A percentile compares a stretch with the other conserved stretches of the same genome.
phyloP scores from a whole-genome alignment of 2,329 filamentous ascomycete species.

The Scedosporium dehoogii region DNA sequence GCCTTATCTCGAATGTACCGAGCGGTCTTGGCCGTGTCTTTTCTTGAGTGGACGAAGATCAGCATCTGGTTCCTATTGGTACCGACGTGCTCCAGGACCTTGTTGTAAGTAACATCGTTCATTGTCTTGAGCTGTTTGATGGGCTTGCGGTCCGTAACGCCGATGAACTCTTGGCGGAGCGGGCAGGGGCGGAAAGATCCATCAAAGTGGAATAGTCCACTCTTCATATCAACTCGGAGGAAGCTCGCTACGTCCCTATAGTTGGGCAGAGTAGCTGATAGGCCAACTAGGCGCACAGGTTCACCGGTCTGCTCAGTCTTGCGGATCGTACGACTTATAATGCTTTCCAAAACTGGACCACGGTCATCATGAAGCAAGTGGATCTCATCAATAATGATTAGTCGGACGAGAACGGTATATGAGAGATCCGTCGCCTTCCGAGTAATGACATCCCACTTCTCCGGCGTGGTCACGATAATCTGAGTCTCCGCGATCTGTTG shows the following conservation, averaged over 20 bases:
- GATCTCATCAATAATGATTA: constrained; percentile 97
- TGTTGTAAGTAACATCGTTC: constrained; percentile 98
- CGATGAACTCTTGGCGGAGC: constrained; percentile 91
- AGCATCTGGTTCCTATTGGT: constrained; percentile 94
- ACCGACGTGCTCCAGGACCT: constrained; percentile 93
- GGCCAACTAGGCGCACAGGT: constrained; percentile 78
- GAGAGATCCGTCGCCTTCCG: constrained; percentile 94
- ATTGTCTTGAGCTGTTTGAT: constrained; percentile 99
- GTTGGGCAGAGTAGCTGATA: constrained; percentile 93
- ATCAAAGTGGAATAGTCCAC: constrained; percentile 93
- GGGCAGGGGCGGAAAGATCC: constrained; percentile 89
- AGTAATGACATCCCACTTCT: constrained; percentile 99
- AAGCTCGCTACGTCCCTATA: constrained; percentile 95
- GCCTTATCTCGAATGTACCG: constrained; percentile 95
- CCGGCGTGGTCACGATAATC: constrained; percentile 94
- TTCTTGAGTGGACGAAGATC: constrained; percentile 96
- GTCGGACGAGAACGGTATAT: constrained; percentile 92
- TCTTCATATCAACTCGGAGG: constrained; percentile 74
- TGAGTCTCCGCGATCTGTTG: constrained; percentile 97
- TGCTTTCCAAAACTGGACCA: constrained; percentile 92
- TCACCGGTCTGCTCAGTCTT: constrained; percentile 91
- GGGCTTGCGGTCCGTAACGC: constrained; percentile 93
- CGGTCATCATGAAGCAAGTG: constrained; percentile 95
- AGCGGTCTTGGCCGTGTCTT: constrained; percentile 96
- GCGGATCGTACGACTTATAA: constrained; percentile 87